phyloP scores from a whole-genome alignment of 352 stramenopile genomes.

The Stramenopiles sp. region DNA sequence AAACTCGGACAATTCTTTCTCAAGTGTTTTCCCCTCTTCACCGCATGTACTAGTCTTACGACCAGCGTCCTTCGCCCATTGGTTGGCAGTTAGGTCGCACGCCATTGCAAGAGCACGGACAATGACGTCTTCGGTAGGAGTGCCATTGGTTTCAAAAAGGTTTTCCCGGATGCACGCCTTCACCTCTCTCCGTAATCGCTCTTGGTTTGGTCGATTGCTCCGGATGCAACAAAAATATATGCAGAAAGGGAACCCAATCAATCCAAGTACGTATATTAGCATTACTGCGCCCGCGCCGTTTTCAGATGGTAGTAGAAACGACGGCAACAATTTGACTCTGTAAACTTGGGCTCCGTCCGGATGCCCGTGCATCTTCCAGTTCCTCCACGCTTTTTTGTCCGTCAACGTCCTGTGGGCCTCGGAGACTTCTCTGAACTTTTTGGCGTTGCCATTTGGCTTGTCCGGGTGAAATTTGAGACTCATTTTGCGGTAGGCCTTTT shows the following conservation, averaged over 20 bases:
- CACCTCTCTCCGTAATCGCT: no score
- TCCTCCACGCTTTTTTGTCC: background rate
- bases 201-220: no score
- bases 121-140: no score
- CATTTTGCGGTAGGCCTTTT: constrained; percentile 27
- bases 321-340: background rate
- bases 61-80: no score
- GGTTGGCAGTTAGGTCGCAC: no score
- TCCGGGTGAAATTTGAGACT: constrained; percentile 27
- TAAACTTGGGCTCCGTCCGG: background rate
- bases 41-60: no score
- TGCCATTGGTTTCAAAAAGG: no score
- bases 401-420: background rate
- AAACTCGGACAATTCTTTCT: no score
- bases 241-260: background rate
- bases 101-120: no score
- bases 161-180: no score
- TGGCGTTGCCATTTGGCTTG: constrained; percentile 15
- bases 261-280: background rate
- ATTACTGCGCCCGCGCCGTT: background rate
- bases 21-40: no score
- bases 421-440: background rate
- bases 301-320: background rate
- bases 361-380: background rate
- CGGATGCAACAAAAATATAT: background rate